Percentiles rank a stretch among this genome's conserved stretches.
Evolutionary conservation across 2,329 filamentous ascomycete genomes (phyloP).

Genomic region (Torrubiella hemipterigena): DNA sequence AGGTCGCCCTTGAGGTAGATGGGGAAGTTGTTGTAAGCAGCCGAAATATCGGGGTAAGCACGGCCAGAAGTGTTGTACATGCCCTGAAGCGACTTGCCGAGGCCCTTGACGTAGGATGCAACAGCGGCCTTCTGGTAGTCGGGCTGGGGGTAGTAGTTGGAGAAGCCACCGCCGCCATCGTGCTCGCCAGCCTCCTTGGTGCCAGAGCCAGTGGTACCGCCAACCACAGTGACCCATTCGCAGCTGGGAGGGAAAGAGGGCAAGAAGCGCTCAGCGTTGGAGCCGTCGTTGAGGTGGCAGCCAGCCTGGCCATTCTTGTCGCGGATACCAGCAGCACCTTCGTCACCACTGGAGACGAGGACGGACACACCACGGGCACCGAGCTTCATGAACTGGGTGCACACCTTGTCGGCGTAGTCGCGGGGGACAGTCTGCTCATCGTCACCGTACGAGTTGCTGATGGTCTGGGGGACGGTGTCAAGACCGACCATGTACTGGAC

Average conservation of each 20-base stretch:
- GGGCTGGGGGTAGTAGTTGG: slow-evolving; percentile 18
- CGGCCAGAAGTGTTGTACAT: slow-evolving; percentile 23
- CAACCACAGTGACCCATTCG: slow-evolving; percentile 1
- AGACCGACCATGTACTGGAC: background rate
- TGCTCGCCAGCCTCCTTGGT: background rate
- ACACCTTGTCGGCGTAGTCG: slow-evolving; percentile 2
- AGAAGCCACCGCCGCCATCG: slow-evolving; percentile 17
- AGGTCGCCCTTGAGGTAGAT: slow-evolving; percentile 3
- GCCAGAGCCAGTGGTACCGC: background rate
- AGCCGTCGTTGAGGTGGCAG: background rate
- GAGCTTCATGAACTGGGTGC: slow-evolving; percentile 2
- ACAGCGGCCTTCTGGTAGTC: slow-evolving; percentile 15
- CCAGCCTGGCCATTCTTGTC: background rate
- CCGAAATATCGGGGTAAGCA: slow-evolving; percentile 24
- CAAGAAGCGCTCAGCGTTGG: background rate
- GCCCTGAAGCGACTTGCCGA: slow-evolving; percentile 9
- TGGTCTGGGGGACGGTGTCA: background rate
- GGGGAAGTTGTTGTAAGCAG: slow-evolving; percentile 37
- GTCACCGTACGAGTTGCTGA: slow-evolving; percentile 2
- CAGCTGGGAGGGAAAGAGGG: slow-evolving; percentile 2
- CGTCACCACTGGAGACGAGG: slow-evolving; percentile 1
- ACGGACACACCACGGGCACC: slow-evolving; percentile 2
- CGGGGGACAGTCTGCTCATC: slow-evolving; percentile 2
- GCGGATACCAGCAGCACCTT: background rate
- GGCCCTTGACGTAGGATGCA: slow-evolving; percentile 18